Evolutionary conservation across 495 filamentous ascomycete species (phyloP), one percentile per base, ranked within the genome.

Genomic region (Halenospora varia): DNA sequence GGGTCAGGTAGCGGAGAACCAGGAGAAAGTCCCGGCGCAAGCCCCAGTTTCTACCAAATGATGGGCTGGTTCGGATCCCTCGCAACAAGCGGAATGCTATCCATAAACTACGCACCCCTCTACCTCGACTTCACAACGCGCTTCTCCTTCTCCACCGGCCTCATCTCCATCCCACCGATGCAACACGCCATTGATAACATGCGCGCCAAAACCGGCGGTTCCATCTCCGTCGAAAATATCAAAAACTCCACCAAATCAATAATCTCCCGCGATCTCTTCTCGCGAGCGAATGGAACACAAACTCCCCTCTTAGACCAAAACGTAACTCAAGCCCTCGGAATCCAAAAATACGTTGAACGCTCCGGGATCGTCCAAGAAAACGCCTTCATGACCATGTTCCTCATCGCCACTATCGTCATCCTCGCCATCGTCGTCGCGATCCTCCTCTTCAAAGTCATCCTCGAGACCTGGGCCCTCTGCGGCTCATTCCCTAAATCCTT

Each of bases 21-120:
- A 10, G 77, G 77, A 25, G 77, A 82, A n/a, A 71, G 79, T 26
- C 73, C 84, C 10, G 80, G 87, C 1, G 70, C 85, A 26, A 95
- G 90, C 60, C 94, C 94, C 9, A 88, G 84, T 47, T 96, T 97
- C 70, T 81, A 76, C 46, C 90, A 96, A 65, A 85, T 96, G 51
- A 82, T 97, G 68, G 84, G 85, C 48, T 92, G 87, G 81, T 96
- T 97, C 72, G 93, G 97, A 73, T 84, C 85, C 25, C 85, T 98
- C 71, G 92, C 94, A 18, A 87, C 91, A 75, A 96, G 92, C 67
- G 94, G 94, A 53, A 97, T 97, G 94, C 71, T 97, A 67, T 93
- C 88, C 60, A 91, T 92, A 62, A 82, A 85, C 62, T 91, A 96
- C 64, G 94, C 94, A 3, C 70, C 82, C 23, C 82, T 97, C 24